Evolutionary conservation across 2,329 filamentous ascomycete species (phyloP).

Genomic region (Alternaria sp.): DNA sequence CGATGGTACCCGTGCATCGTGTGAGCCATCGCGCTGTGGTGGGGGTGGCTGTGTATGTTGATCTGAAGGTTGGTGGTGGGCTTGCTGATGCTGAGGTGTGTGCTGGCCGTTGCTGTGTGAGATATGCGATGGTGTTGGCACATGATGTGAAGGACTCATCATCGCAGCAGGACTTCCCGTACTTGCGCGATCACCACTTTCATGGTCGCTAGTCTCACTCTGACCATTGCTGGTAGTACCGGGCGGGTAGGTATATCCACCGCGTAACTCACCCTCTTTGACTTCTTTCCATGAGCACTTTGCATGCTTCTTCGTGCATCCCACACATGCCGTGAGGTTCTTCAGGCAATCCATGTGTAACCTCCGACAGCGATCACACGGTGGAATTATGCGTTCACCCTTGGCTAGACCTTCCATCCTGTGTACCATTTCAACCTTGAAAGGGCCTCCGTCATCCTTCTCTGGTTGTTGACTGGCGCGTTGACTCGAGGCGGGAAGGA

Average conservation of each 20-base stretch:
- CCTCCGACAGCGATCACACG: conserved; percentile 83
- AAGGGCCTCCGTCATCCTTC: conserved; percentile 66
- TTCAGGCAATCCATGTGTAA: conserved; percentile 84
- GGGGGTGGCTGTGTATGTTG: conserved; percentile 3
- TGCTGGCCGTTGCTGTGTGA: conserved; percentile 27
- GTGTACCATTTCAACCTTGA: conserved; percentile 72
- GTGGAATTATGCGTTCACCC: conserved; percentile 78
- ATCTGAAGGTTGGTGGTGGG: conserved; percentile 11
- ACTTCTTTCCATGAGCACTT: conserved; percentile 87
- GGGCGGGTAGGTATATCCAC: conserved; percentile 33
- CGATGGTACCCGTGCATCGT: conserved; percentile 27
- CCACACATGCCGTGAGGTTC: conserved; percentile 84
- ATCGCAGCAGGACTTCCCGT: conserved; percentile 41
- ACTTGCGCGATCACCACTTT: conserved; percentile 38
- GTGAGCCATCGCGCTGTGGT: conserved; percentile 18
- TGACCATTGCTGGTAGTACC: conserved; percentile 38
- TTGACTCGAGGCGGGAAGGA: conserved; percentile 58
- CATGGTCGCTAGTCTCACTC: conserved; percentile 44
- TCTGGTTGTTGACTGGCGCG: conserved; percentile 52
- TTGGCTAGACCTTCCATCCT: conserved; percentile 78
- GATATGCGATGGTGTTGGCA: conserved; percentile 30
- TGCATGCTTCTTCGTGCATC: conserved; percentile 89
- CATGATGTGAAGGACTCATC: conserved; percentile 36
- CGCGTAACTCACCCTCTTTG: conserved; percentile 71
- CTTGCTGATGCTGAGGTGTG: conserved; percentile 29